A percentile compares a stretch with the other conserved stretches of the same genome.
phyloP scores from a whole-genome alignment of 169 alveolate species.

The Plasmodium coatneyi region DNA sequence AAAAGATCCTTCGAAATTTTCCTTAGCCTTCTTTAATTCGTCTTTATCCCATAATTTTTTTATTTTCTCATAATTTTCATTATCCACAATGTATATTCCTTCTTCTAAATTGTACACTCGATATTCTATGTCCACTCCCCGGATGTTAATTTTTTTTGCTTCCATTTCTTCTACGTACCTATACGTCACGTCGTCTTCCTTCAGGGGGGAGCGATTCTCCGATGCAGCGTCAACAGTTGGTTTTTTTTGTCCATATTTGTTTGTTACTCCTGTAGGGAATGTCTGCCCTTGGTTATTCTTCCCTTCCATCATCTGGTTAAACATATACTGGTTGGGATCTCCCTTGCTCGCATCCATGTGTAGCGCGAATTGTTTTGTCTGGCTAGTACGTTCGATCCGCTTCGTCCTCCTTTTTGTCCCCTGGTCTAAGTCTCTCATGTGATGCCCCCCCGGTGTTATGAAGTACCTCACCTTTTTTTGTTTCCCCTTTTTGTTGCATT shows the following conservation, averaged over 20 bases:
- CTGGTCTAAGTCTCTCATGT: neutral
- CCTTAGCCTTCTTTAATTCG: constrained; percentile 52
- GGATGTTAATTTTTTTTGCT: constrained; percentile 36
- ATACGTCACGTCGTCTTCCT: constrained; percentile 60
- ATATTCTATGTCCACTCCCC: constrained; percentile 64
- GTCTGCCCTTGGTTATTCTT: neutral
- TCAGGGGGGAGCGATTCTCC: neutral
- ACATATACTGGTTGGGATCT: neutral
- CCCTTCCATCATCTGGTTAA: neutral
- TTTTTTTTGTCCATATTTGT: neutral
- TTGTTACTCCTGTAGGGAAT: neutral
- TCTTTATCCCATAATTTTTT: constrained; percentile 73
- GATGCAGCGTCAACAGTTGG: neutral
- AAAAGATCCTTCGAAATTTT: constrained; percentile 23
- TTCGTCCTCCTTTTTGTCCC: neutral
- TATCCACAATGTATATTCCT: constrained; percentile 78
- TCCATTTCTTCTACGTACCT: constrained; percentile 74
- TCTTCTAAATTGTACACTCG: constrained; percentile 71
- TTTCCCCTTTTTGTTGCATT: neutral
- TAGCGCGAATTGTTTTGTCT: neutral
- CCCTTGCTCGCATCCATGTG: neutral
- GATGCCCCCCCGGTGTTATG: neutral
- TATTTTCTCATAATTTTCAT: constrained; percentile 62
- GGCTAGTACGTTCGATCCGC: neutral
- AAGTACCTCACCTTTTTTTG: neutral